Conservation (phyloP, 2,329 filamentous ascomycete species). For the Claviceps cyperi region DNA sequence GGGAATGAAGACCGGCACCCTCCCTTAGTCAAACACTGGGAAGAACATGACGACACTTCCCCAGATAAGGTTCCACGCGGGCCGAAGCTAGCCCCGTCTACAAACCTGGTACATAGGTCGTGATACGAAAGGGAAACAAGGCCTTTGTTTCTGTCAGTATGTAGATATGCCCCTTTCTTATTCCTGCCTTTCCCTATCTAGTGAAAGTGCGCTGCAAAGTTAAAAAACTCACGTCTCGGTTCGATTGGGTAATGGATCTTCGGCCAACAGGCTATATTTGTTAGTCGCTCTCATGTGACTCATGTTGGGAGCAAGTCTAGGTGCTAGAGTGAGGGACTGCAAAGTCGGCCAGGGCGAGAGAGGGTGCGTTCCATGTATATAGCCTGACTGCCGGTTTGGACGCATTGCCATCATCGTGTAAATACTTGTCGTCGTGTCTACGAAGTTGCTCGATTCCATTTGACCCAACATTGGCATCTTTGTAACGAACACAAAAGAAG, state of each 20-base stretch:
- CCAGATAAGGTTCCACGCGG: background rate
- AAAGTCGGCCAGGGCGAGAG: background rate
- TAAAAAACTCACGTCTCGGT: too few species aligned
- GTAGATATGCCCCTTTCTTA: background rate
- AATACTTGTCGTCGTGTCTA: background rate
- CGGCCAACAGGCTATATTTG: background rate
- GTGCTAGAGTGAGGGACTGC: background rate
- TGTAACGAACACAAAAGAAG: background rate
- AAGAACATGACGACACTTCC: background rate
- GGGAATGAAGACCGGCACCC: too few species aligned
- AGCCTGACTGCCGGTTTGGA: background rate
- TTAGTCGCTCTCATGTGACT: background rate
- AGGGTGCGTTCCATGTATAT: background rate
- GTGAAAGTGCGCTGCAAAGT: background rate
- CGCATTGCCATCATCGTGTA: background rate
- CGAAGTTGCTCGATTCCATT: background rate
- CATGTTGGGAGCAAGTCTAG: background rate
- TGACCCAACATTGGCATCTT: background rate
- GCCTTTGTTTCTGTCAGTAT: background rate
- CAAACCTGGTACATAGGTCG: background rate
- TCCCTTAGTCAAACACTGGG: background rate
- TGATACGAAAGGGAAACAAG: background rate
- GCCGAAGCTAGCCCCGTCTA: background rate
- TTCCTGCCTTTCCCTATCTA: background rate
- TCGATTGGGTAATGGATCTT: background rate